These are phyloP conservation scores for Graphilbum fragrans DNA, from an alignment of 2,329 filamentous ascomycete species.

Conservation along the genomic window DNA sequence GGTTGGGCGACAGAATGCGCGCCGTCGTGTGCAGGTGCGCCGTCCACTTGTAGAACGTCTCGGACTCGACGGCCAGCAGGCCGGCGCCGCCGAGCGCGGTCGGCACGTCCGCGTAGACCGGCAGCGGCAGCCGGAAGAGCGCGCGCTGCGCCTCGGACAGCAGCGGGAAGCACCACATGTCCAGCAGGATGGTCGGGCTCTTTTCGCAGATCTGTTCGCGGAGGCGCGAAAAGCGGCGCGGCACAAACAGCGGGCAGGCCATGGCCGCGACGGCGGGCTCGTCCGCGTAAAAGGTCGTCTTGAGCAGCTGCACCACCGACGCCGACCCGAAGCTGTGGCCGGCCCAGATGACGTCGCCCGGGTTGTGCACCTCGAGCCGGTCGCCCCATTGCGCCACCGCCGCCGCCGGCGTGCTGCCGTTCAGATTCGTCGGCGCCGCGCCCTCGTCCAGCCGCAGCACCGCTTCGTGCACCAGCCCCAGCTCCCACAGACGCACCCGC, in stretches of 20 bases:
- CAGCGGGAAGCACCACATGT: conserved; percentile 71
- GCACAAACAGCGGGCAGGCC: conserved; percentile 48
- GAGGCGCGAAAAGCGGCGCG: conserved; percentile 41
- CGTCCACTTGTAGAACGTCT: conserved; percentile 68
- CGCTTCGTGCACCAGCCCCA: conserved; percentile 58
- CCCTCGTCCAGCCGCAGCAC: conserved; percentile 54
- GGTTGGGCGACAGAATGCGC: conserved; percentile 47
- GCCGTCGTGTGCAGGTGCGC: conserved; percentile 61
- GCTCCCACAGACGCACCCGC: conserved; percentile 65
- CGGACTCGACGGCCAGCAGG: conserved; percentile 60
- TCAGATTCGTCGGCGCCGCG: conserved; percentile 36
- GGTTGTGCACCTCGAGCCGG: conserved; percentile 55
- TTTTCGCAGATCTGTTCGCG: conserved; percentile 54
- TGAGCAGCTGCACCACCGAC: conserved; percentile 64
- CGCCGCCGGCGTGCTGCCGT: conserved; percentile 28
- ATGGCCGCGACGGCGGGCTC: conserved; percentile 31
- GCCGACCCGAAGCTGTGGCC: conserved; percentile 76
- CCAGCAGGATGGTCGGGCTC: conserved; percentile 57
- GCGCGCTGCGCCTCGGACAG: conserved; percentile 48
- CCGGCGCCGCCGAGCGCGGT: conserved; percentile 42
- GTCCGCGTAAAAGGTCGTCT: conserved; percentile 60
- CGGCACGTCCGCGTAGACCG: conserved; percentile 43
- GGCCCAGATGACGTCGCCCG: conserved; percentile 61
- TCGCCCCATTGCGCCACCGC: conserved; percentile 46
- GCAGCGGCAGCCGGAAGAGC: conserved; percentile 62